Evolutionary conservation across 2,329 filamentous ascomycete species (phyloP), one percentile per base, ranked within the genome.

Genomic region (Diaporthe sp.): DNA sequence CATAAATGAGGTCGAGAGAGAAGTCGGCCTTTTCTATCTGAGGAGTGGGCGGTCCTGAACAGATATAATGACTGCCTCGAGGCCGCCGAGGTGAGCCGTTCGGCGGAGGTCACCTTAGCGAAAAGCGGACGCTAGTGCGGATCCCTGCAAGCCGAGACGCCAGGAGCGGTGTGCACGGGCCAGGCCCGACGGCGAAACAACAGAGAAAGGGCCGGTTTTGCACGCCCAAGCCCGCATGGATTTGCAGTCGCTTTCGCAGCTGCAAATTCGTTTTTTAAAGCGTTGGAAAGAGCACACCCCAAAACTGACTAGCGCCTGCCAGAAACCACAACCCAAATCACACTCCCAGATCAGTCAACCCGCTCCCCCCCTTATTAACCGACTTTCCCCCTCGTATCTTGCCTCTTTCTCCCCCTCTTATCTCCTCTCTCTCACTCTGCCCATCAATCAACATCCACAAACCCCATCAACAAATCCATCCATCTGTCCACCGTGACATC

Each of bases 401-500:
- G 13, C 72, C 58, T 44, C n/a, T 61, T 73, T 44, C 71, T 67
- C 58, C 62, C 55, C 19, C 72, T 57, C 68, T 58, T 71, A 72
- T 76, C 70, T 71, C 55, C 51, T 61, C 73, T 53, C 67, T 65
- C 73, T 75, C 73, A 77, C 73, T 79, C 75, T 79, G 81, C 81
- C 81, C 82, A 82, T 80, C 79, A 81, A 81, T 79, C 77, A 79
- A 77, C 78, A 78, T 79, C 80, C 79, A 75, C 76, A 75, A 79
- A 72, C 78, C 79, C 79, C 80, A 79, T 80, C 79, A 80, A 79
- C 51, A 39, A 39, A 80, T 77, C 77, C 79, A 80, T 80, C 78
- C 78, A 82, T 83, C 55, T 72, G 75, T 78, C 75, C 79, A 80
- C 80, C 79, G 76, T 79, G 79, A 81, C 83, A 82, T 80, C 79